Percentiles rank a stretch among this genome's conserved stretches.
Evolutionary conservation across 768 basidiomycete genomes (phyloP).

Genomic region (Termitomyces sp.): DNA sequence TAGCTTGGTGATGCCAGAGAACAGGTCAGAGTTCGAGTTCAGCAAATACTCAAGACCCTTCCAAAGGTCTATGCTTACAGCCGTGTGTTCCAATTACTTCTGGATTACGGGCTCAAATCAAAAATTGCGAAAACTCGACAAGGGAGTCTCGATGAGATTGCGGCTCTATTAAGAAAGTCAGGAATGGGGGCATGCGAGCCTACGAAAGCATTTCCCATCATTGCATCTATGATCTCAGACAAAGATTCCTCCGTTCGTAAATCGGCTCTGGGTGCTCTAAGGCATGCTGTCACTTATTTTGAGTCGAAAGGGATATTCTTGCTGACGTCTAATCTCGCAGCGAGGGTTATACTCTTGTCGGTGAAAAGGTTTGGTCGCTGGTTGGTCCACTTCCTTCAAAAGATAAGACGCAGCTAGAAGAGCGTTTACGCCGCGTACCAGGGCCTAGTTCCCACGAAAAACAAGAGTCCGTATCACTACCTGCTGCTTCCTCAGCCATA

Average conservation of each 20-base stretch:
- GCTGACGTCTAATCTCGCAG: constrained; percentile 32
- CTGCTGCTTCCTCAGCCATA: constrained; percentile 10
- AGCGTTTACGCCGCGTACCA: constrained; percentile 77
- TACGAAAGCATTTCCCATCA: constrained; percentile 67
- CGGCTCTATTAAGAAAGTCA: constrained; percentile 69
- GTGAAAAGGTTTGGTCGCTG: constrained; percentile 80
- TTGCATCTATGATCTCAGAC: constrained; percentile 80
- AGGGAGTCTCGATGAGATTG: constrained; percentile 81
- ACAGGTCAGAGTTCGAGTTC: constrained; percentile 71
- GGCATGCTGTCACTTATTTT: constrained; percentile 37
- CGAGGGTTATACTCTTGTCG: constrained; percentile 76
- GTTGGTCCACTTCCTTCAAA: constrained; percentile 76
- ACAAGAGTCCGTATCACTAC: constrained; percentile 22
- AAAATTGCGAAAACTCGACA: constrained; percentile 92
- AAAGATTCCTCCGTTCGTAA: constrained; percentile 87
- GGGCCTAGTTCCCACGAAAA: constrained; percentile 53
- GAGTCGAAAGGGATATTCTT: not conserved
- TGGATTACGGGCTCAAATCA: constrained; percentile 85
- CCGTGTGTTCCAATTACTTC: constrained; percentile 80
- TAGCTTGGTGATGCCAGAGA: constrained; percentile 94
- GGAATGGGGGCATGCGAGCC: constrained; percentile 83
- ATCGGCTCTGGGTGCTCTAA: constrained; percentile 76
- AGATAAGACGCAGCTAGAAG: constrained; percentile 90
- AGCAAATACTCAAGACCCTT: constrained; percentile 78
- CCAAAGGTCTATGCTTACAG: constrained; percentile 93